phyloP scores from a whole-genome alignment of 805 yeast species.

The Candida loeiensis region DNA sequence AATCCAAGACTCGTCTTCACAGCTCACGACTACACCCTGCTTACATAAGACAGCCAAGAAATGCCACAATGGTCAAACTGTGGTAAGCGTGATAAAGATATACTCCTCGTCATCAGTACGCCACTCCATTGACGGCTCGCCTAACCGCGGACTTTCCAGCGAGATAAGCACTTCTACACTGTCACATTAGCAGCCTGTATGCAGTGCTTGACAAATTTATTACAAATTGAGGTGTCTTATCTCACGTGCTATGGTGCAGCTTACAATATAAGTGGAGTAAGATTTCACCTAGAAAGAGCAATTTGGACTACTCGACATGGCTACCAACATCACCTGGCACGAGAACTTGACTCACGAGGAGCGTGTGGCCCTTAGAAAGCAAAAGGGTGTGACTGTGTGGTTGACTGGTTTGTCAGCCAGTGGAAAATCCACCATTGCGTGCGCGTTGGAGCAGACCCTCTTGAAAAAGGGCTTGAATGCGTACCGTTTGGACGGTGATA shows the following conservation, averaged over 20 bases:
- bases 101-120: too few species aligned
- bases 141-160: too few species aligned
- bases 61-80: too few species aligned
- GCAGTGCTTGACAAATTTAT: neutral
- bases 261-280: neutral
- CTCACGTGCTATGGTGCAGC: slow-evolving; percentile 12
- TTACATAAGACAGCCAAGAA: too few species aligned
- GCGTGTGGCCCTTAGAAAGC: slow-evolving; percentile 67
- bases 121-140: too few species aligned
- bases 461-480: slow-evolving; percentile 67
- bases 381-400: slow-evolving; percentile 90
- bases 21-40: too few species aligned
- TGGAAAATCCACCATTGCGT: slow-evolving; percentile 92
- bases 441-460: slow-evolving; percentile 83
- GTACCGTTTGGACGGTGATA: slow-evolving; percentile 92
- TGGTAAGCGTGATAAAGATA: too few species aligned
- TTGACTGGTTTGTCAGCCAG: slow-evolving; percentile 93
- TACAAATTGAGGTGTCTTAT: neutral
- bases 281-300: too few species aligned
- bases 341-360: slow-evolving; percentile 81
- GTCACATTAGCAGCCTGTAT: too few species aligned
- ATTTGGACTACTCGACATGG: slow-evolving; percentile 56
- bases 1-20: too few species aligned
- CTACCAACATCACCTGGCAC: slow-evolving; percentile 97
- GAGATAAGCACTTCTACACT: too few species aligned